These are phyloP conservation scores for Echites panduratus DNA, from an alignment of 257 asterid species.

Conservation along the genomic window DNA sequence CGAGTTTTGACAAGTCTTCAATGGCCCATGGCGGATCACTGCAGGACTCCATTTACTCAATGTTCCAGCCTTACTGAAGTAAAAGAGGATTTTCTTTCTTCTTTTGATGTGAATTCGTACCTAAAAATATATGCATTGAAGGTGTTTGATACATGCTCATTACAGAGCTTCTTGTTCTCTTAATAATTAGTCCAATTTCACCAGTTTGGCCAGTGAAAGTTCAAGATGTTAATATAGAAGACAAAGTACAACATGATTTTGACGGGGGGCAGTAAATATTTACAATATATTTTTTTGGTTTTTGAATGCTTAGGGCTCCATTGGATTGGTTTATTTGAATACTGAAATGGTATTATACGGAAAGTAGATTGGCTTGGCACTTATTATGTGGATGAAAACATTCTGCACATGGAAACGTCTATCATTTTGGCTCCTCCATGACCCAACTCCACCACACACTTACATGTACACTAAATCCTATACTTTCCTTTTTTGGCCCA, in stretches of 20 bases:
- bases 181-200: neutral
- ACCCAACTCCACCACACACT: constrained; percentile 44
- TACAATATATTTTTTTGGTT: too few relatives aligned
- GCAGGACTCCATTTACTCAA: neutral
- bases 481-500: constrained; percentile 13
- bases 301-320: neutral
- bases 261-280: too few relatives aligned
- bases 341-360: constrained; percentile 11
- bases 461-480: constrained; percentile 20
- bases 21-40: neutral
- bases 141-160: too few relatives aligned
- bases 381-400: constrained; percentile 47
- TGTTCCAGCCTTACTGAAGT: neutral
- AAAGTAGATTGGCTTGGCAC: constrained; percentile 19
- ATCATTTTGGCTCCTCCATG: constrained; percentile 33
- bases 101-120: neutral
- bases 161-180: too few relatives aligned
- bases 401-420: constrained; percentile 31
- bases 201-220: neutral
- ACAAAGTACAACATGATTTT: neutral
- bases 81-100: neutral
- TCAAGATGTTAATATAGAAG: neutral
- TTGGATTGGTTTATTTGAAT: neutral
- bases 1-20: neutral
- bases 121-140: too few relatives aligned